These are phyloP conservation scores for Guadua angustifolia DNA, from an alignment of 176 grass and related monocot genomes.

Conservation along the genomic window DNA sequence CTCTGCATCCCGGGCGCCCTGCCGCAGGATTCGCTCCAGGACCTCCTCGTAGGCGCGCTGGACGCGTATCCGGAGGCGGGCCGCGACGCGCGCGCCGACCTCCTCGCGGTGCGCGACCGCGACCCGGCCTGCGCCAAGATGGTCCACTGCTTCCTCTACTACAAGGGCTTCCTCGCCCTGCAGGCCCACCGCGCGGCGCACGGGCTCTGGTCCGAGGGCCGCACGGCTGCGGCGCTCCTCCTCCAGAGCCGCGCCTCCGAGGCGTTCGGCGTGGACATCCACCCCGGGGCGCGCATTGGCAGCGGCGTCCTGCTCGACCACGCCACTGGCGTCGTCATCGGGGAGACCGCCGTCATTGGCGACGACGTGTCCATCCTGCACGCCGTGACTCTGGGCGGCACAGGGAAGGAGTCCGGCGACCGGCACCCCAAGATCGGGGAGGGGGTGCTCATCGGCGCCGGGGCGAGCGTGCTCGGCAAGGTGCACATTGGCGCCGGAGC, in stretches of 20 bases:
- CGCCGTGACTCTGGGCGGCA: constrained; percentile 79
- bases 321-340: constrained; percentile 87
- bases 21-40: constrained; percentile 52
- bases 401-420: constrained; percentile 75
- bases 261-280: constrained; percentile 95
- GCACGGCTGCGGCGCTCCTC: constrained; percentile 57
- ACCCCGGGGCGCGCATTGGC: constrained; percentile 83
- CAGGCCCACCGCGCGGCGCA: constrained; percentile 86
- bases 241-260: constrained; percentile 91
- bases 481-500: constrained; percentile 68
- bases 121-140: constrained; percentile 89
- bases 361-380: constrained; percentile 82
- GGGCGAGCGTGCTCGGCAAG: constrained; percentile 79
- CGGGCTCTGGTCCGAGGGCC: constrained; percentile 66
- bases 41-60: constrained; percentile 53
- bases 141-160: constrained; percentile 96
- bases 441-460: constrained; percentile 82
- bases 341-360: constrained; percentile 81
- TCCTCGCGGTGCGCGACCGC: constrained; percentile 64
- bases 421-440: constrained; percentile 87
- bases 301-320: constrained; percentile 88
- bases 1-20: constrained; percentile 62
- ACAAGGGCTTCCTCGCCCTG: constrained; percentile 94
- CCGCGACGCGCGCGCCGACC: constrained; percentile 62
- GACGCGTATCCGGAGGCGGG: constrained; percentile 45